A percentile compares a stretch with the other conserved stretches of the same genome.
Conservation (phyloP, 2,329 filamentous ascomycete species). For the Byssochlamys sp. region DNA sequence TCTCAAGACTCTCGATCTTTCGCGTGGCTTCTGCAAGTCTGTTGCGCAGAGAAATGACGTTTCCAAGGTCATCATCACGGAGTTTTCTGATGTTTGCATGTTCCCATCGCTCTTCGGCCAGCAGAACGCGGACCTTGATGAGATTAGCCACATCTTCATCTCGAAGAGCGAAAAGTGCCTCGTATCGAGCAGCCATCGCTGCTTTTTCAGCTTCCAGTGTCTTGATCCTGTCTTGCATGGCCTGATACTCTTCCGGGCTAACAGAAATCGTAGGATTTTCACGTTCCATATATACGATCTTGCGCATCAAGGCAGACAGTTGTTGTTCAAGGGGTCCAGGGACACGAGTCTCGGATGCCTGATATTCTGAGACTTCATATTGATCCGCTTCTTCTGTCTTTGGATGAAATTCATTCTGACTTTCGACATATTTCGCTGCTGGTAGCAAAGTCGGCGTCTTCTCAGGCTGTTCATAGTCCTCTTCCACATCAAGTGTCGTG, state of each 20-base stretch:
- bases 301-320: slow-evolving; percentile 3
- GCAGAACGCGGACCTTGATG: slow-evolving; percentile 31
- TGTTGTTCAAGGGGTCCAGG: slow-evolving; percentile 4
- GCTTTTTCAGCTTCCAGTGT: slow-evolving; percentile 30
- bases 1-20: slow-evolving; percentile 21
- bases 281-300: slow-evolving; percentile 5
- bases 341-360: neutral
- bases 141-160: slow-evolving; percentile 37
- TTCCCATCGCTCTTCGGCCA: slow-evolving; percentile 31
- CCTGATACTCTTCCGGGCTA: slow-evolving; percentile 21
- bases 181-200: slow-evolving; percentile 25
- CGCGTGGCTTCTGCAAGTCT: slow-evolving; percentile 34
- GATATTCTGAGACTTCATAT: neutral
- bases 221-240: slow-evolving; percentile 21
- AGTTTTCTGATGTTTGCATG: slow-evolving; percentile 31
- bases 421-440: neutral
- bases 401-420: neutral
- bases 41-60: slow-evolving; percentile 29
- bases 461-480: neutral
- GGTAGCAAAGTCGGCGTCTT: slow-evolving; percentile 3
- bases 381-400: neutral
- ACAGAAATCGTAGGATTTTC: slow-evolving; percentile 3
- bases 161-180: slow-evolving; percentile 32
- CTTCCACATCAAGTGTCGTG: neutral
- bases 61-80: slow-evolving; percentile 34